Conservation (phyloP, 768 basidiomycete genomes). For the Daedalea quercina region DNA sequence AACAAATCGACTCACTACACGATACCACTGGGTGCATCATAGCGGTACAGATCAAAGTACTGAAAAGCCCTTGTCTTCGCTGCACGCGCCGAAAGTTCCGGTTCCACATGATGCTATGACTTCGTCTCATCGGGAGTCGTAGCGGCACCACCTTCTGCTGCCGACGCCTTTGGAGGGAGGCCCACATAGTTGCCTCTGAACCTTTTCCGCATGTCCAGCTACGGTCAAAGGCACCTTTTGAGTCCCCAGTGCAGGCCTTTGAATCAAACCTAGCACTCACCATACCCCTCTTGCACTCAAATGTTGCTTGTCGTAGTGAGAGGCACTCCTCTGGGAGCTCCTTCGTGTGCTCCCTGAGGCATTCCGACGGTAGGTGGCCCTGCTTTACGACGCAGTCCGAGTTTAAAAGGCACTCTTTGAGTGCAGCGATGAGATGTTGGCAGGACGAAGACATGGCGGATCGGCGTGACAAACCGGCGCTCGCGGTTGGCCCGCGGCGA, state of each 20-base stretch:
- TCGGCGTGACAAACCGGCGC: neutral
- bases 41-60: too few species aligned
- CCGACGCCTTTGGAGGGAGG: neutral
- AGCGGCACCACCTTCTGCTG: neutral
- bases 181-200: conserved; percentile 20
- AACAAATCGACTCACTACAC: too few species aligned
- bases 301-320: conserved; percentile 72
- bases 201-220: conserved; percentile 27
- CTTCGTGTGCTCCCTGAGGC: conserved; percentile 64
- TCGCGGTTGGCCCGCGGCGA: too few species aligned
- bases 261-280: conserved; percentile 35
- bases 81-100: too few species aligned
- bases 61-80: too few species aligned
- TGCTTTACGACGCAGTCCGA: conserved; percentile 86
- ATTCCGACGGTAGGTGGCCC: conserved; percentile 75
- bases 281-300: conserved; percentile 90
- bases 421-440: conserved; percentile 64
- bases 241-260: neutral
- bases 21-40: too few species aligned
- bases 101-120: neutral
- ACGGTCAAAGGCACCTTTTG: neutral
- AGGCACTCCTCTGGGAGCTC: conserved; percentile 81
- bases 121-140: neutral
- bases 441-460: conserved; percentile 71
- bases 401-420: conserved; percentile 78